Base-by-base conservation (phyloP, 2,329 filamentous ascomycete species). In the Xylaria hypoxylon region DNA sequence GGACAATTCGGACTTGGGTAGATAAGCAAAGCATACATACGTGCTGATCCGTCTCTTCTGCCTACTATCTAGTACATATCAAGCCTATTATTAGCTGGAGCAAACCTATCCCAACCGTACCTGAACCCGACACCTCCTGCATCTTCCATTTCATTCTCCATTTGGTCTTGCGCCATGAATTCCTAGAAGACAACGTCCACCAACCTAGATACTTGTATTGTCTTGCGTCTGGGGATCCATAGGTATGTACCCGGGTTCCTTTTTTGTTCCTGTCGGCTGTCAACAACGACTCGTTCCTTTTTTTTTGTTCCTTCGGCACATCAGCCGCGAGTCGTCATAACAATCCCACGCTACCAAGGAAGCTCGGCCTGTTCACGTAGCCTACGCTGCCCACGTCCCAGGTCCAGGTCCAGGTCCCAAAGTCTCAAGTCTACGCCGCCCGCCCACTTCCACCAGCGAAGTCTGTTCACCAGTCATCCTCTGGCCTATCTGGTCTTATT, bases 81-180 rank as follows among this genome's bases (percentile, higher is more conserved):
- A 31, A 45, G 19, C 55, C 47, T 59, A 58, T 50, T 31, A 38
- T 24, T 24, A 55, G 47, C 47, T 24, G 56, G 42, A 64, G 55
- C 48, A 28, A 59, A 53, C 60, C 55, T 38, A 56, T 33, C 50
- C 47, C 55, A 42, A 11, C 31, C 28, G 33, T 51, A 45, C 47
- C 57, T 22, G 10, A 22, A 22, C 24, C 10, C n/a, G 55, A 47
- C 10, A 22, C n/a, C 35, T 50, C 33, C 33, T 26, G 33, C 35
- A 35, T 44, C 26, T 44, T 44, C 7, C 40, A 42, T 33, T 52
- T 42, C 64, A 50, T 59, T 38, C 62, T 61, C 42, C 45, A 42
- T 62, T 24, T 62, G 55, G 53, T 28, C 38, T 65, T 67, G 64
- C 60, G 68, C 68, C 67, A 74, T 75, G 69, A 75, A 71, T 71